Evolutionary conservation across 257 asterid species (phyloP), one percentile per base, ranked within the genome.

Genomic region (Solanum gandarillasii): DNA sequence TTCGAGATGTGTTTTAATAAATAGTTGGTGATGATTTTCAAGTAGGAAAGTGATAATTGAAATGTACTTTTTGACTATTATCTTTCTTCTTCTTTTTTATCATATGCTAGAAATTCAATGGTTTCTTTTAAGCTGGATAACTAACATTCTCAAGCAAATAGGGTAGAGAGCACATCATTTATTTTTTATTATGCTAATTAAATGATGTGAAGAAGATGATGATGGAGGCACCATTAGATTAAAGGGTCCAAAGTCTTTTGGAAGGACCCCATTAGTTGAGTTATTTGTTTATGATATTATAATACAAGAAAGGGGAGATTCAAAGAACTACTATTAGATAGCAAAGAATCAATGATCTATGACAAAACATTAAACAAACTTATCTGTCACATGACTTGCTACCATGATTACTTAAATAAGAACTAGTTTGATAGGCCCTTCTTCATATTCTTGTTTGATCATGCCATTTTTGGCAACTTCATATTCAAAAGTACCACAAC

Each of bases 341-440:
- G 34, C 3, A 29, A 43, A 21, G 16, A 79, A 79, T 43, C 39
- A 43, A 79, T 79, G 65, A 79, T 79, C 3, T 43, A 27, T 79
- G 5, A 43, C 9, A 43, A 68, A 27, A 81, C 85, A 46, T 27
- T 81, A 46, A 46, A 81, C 68, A 43, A 81, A 46, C 29, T 81
- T 46, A 81, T 81, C 85, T 18, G 39, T 81, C 85, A 81, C 85
- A 46, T 81, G 85, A 81, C 85, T 81, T 46, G 85, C 68, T 81
- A 29, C 27, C 68, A 81, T 81, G 41, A 46, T 18, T 46, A 46
- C 3, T 55, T 46, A 29, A 81, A 34, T 73, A 73, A 46, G 67
- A 8, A 27, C n/a, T 27, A 79, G 38, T 55, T 46, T 46, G 41
- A 46, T 29, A 81, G 13, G 18, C 36, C 76, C 78, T 29, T 5